Base-by-base conservation (phyloP, 202 grass and related monocot genomes). In the Cymbopogon flexuosus region DNA sequence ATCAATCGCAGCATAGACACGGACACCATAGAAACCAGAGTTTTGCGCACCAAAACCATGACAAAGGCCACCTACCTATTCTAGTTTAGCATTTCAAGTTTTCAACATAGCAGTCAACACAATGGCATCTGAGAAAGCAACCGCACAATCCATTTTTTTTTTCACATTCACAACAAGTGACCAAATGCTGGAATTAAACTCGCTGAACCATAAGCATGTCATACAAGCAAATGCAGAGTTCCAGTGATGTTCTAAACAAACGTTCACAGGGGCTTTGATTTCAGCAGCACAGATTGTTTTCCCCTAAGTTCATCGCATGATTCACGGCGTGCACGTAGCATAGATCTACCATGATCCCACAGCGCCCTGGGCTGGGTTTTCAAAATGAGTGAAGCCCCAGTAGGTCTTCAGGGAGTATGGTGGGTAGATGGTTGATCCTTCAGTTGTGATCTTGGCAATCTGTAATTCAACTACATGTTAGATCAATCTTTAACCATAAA, bases 401-500 rank as follows among this genome's bases (percentile, higher is more conserved):
- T 83, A 79, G 70, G 96, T 93, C 85, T 93, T 99, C 87, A 99
- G 72, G 3, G 96, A 85, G 16, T 99, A 96, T 2, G 96, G 96
- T 0, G 82, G 96, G 68, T 88, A 96, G 71, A 99, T 93, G 62
- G 92, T 96, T 10, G 89, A 76, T 70, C 96, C 92, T 77, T 90
- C 92, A 2, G 80, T 81, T 11, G 96, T 99, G 58, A 99, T 99
- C 85, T 90, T 99, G n/a, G 89, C 90, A 85, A 99, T 84, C 96
- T 99, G 83, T 81, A 11, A 42, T 39, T 37, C 6, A 30, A 42
- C n/a, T 6, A 65, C 22, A 14, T 0, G 47, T 79, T 79, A 60
- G 30, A 68, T 15, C 30, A 83, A 3, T 71, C 36, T 6, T 3
- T 15, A 70, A 51, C 11, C 24, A 19, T 18, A 37, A 3, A 64